Conservation (phyloP, 2,329 filamentous ascomycete species). For the Penicillium sp. region DNA sequence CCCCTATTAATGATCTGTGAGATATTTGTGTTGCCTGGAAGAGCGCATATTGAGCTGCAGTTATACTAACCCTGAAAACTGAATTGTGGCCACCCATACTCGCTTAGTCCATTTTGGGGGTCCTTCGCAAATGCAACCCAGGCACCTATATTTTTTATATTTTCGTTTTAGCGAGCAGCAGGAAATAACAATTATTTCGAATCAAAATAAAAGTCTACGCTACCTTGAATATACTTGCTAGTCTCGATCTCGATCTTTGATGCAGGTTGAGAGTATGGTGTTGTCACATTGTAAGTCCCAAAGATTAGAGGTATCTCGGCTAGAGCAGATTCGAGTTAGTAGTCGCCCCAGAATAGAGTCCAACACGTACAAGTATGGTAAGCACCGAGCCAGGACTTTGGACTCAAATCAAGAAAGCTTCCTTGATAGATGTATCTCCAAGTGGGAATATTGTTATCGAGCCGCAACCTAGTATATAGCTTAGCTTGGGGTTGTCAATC, state of each 20-base stretch:
- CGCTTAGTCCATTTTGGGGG: slow-evolving; percentile 1
- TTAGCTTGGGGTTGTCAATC: not conserved
- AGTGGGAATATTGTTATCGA: slow-evolving; percentile 28
- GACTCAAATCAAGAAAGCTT: slow-evolving; percentile 46
- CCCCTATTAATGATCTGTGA: not conserved
- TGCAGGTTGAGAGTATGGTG: not conserved
- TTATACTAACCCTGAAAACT: not conserved
- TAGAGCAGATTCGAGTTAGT: not conserved
- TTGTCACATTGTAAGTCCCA: slow-evolving; percentile 13
- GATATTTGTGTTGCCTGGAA: no score
- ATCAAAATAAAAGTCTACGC: no score
- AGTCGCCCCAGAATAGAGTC: not conserved
- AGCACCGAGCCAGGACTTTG: slow-evolving; percentile 46
- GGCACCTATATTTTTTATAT: not conserved
- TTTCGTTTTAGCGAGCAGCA: no score
- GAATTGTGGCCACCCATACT: slow-evolving; percentile 3
- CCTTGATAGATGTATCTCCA: slow-evolving; percentile 48
- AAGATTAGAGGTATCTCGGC: slow-evolving; percentile 19
- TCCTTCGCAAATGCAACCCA: slow-evolving; percentile 16
- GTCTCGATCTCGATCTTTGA: slow-evolving; percentile 6
- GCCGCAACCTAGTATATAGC: not conserved
- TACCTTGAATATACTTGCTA: slow-evolving; percentile 19
- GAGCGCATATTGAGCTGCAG: no score
- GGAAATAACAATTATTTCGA: no score
- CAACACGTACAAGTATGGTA: slow-evolving; percentile 42